phyloP scores from a whole-genome alignment of 192 early-diverging fungal species.

The Backusella parvicylindrica region DNA sequence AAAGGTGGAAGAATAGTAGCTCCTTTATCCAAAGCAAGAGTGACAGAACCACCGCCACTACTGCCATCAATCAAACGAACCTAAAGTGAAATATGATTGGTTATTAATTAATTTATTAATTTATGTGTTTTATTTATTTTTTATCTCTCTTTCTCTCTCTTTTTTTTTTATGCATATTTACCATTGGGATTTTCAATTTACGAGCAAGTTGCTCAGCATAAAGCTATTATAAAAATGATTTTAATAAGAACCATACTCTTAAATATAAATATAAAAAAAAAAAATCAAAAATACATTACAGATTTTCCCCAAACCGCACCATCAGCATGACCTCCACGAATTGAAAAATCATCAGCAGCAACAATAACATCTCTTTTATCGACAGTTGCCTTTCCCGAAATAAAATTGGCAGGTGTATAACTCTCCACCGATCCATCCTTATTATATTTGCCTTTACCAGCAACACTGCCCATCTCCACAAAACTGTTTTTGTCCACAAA shows the following conservation, averaged over 20 bases:
- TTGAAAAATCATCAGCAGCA: slow-evolving; percentile 37
- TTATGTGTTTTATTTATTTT: not conserved
- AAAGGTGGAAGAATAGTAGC: slow-evolving; percentile 27
- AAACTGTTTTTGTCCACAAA: slow-evolving; percentile 28
- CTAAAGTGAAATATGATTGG: not conserved
- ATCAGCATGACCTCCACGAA: slow-evolving; percentile 39
- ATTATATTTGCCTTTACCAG: slow-evolving; percentile 28
- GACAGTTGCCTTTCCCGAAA: slow-evolving; percentile 25
- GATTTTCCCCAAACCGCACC: slow-evolving; percentile 37
- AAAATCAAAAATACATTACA: slow-evolving; percentile 11
- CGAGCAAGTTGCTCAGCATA: slow-evolving; percentile 32
- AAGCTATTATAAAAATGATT: slow-evolving; percentile 6
- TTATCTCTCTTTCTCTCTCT: not conserved
- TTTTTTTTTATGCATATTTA: slow-evolving; percentile 6
- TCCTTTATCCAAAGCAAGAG: slow-evolving; percentile 19
- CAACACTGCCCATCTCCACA: slow-evolving; percentile 31
- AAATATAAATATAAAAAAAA: too few species aligned
- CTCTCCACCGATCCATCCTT: slow-evolving; percentile 2
- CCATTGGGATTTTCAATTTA: slow-evolving; percentile 26
- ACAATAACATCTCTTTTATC: slow-evolving; percentile 23
- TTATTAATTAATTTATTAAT: not conserved
- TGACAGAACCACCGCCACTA: slow-evolving; percentile 33
- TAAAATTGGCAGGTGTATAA: slow-evolving; percentile 28
- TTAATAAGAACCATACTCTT: too few species aligned
- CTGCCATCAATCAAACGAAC: slow-evolving; percentile 38